Evolutionary conservation across 805 yeast genomes (phyloP).

Genomic region (Cephaloascus fragrans): DNA sequence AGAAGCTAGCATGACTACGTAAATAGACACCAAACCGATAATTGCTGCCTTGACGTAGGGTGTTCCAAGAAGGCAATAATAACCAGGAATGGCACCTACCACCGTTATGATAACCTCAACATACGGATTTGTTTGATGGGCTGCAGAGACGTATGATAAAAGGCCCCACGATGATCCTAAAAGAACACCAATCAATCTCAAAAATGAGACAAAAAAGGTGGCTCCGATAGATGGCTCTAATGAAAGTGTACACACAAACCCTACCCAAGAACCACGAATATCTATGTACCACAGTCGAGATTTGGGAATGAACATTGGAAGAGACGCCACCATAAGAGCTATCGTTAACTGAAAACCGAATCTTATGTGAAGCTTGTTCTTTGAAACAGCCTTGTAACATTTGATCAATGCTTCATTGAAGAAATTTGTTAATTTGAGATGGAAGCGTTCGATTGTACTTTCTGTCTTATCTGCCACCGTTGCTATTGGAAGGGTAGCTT

Average conservation of each 20-base stretch:
- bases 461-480: background rate
- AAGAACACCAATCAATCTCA: constrained; percentile 37
- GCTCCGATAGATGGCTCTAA: constrained; percentile 43
- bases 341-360: constrained; percentile 36
- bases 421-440: background rate
- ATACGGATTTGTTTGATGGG: constrained; percentile 26
- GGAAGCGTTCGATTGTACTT: background rate
- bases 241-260: constrained; percentile 40
- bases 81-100: constrained; percentile 36
- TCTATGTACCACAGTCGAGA: constrained; percentile 38
- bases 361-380: constrained; percentile 22
- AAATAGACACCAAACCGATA: constrained; percentile 35
- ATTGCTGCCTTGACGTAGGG: constrained; percentile 43
- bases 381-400: background rate
- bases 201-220: constrained; percentile 35
- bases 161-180: constrained; percentile 42
- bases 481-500: background rate
- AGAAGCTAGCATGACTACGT: constrained; percentile 36
- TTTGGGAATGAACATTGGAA: constrained; percentile 40
- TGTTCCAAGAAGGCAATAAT: constrained; percentile 31
- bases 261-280: constrained; percentile 42
- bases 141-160: constrained; percentile 33
- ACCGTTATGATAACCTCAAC: constrained; percentile 30
- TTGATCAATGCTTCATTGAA: background rate
- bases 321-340: constrained; percentile 35